Evolutionary conservation across 225 moss, liverwort and hornwort species (phyloP).

Genomic region (Antitrichia curtipendula): DNA sequence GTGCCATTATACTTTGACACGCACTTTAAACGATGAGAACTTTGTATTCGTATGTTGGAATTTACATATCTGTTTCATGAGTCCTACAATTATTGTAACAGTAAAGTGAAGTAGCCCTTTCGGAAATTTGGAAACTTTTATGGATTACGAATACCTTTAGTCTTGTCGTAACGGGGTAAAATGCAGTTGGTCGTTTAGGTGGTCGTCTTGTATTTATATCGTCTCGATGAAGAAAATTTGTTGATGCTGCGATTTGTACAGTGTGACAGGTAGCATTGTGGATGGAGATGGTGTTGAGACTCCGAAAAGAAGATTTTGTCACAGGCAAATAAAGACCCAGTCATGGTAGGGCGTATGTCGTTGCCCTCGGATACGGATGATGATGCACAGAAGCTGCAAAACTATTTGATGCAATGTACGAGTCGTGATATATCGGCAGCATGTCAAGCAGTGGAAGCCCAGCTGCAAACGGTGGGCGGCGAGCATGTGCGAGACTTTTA

Average conservation of each 20-base stretch:
- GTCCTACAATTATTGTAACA: neutral
- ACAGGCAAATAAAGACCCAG: constrained; percentile 2
- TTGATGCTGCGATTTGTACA: neutral
- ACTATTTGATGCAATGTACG: constrained; percentile 39
- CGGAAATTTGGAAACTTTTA: neutral
- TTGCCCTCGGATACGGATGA: constrained; percentile 42
- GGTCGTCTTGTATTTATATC: neutral
- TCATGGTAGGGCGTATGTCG: constrained; percentile 48
- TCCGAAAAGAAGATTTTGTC: neutral
- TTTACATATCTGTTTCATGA: neutral
- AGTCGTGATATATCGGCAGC: constrained; percentile 47
- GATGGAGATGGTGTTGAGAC: constrained; percentile 31
- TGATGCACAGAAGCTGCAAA: constrained; percentile 41
- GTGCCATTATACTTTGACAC: neutral
- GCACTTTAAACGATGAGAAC: neutral
- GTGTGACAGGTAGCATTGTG: neutral
- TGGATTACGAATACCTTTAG: neutral
- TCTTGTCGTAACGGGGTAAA: neutral
- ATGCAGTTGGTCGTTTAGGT: neutral
- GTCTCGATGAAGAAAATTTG: neutral
- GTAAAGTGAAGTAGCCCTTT: neutral
- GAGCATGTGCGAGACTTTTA: constrained; percentile 66
- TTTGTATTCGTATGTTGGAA: neutral
- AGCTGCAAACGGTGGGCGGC: constrained; percentile 48
- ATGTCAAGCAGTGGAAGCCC: constrained; percentile 51